Percentiles rank a stretch among this genome's conserved stretches.
phyloP scores from a whole-genome alignment of 2,329 filamentous ascomycete genomes.

The Scortechinia acanthostroma region DNA sequence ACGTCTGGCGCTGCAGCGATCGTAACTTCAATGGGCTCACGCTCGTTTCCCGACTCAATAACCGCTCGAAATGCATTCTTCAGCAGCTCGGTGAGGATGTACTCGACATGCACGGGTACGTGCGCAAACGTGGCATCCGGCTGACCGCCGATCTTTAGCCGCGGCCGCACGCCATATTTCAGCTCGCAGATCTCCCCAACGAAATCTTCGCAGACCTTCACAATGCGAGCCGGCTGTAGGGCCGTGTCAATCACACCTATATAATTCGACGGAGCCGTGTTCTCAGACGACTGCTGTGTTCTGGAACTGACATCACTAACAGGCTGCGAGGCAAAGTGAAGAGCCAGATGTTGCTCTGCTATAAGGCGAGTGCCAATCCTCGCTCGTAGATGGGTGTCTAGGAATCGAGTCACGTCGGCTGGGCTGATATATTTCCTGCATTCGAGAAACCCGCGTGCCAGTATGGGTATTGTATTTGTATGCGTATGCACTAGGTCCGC shows the following conservation, averaged over 20 bases:
- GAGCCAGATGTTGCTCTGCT: slow-evolving; percentile 90
- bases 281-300: slow-evolving; percentile 40
- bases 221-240: slow-evolving; percentile 72
- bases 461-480: slow-evolving; percentile 84
- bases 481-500: slow-evolving; percentile 94
- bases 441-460: slow-evolving; percentile 88
- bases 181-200: slow-evolving; percentile 95
- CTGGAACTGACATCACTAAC: slow-evolving; percentile 16
- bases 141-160: slow-evolving; percentile 75
- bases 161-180: slow-evolving; percentile 83
- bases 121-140: slow-evolving; percentile 84
- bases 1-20: slow-evolving; percentile 65
- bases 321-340: slow-evolving; percentile 54
- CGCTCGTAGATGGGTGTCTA: slow-evolving; percentile 88
- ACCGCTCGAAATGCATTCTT: slow-evolving; percentile 96
- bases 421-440: slow-evolving; percentile 83
- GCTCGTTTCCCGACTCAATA: slow-evolving; percentile 67
- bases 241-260: slow-evolving; percentile 94
- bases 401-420: slow-evolving; percentile 76
- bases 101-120: slow-evolving; percentile 91
- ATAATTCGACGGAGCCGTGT: slow-evolving; percentile 47
- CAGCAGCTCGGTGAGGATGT: slow-evolving; percentile 90
- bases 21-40: slow-evolving; percentile 82
- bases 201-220: slow-evolving; percentile 79
- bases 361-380: slow-evolving; percentile 90